Evolutionary conservation across 768 basidiomycete species (phyloP), one percentile per base, ranked within the genome.

Genomic region (Cystobasidium onofrii): DNA sequence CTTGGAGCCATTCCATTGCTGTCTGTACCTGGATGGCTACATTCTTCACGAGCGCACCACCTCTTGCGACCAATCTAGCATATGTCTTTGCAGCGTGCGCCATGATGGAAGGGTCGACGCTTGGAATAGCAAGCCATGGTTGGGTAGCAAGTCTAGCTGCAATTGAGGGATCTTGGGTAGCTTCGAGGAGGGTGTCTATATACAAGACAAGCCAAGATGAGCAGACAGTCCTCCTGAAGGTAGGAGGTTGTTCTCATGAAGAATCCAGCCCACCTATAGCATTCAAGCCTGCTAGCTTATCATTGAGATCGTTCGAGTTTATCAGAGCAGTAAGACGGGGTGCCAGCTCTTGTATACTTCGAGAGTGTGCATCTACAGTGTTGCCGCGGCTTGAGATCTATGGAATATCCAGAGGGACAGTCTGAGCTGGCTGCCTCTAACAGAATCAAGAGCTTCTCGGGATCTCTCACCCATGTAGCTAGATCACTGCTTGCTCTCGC

Each of bases 51-150:
- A 74, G 66, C 7, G 77, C 76, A 20, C 77, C 77, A 31, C 78
- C 75, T 10, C 74, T 75, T 23, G 76, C 76, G 2, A 80, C 41
- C 41, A 74, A n/a, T 29, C 23, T 33, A 72, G 76, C 79, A 50
- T 78, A 79, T 12, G 78, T 78, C 44, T 76, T 77, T 1, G 79
- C 78, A 2, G 78, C 78, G 4, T 78, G 69, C 0, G 77, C 85
- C 93, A 97, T 97, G 79, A 99, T 88, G 80, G 90, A 89, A 78
- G 92, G 87, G 80, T 97, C 95, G 65, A 88, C 86, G 79, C 91
- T 91, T 2, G 92, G 92, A 23, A 96, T 85, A n/a, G 95, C 86
- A 50, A 90, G 87, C 80, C 92, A 91, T 81, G 96, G 89, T 82
- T 96, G 94, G 82, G 91, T 91, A 83, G 89, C 91, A 80, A 94